Conservation (phyloP, 148 eudicot genomes). For the Vaccinium vitisidaea region DNA sequence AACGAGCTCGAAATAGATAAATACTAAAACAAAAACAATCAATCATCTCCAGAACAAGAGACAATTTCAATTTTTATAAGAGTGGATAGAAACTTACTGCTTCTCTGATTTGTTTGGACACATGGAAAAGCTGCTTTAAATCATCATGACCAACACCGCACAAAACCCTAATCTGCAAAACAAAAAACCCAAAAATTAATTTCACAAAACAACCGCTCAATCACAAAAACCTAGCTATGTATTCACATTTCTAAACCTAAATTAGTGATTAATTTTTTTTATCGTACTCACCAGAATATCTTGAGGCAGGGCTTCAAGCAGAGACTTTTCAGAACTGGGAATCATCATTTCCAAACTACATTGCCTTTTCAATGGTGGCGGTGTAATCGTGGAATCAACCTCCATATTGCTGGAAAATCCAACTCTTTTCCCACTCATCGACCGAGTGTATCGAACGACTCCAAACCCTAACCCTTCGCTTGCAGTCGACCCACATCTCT, state of each 20-base stretch:
- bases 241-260: neutral
- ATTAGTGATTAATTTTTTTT: neutral
- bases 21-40: neutral
- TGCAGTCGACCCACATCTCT: conserved; percentile 26
- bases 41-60: neutral
- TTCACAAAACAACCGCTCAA: neutral
- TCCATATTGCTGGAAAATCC: conserved; percentile 30
- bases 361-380: conserved; percentile 36
- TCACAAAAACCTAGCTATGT: neutral
- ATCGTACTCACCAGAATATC: conserved; percentile 57
- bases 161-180: conserved; percentile 59
- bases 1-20: too few relatives aligned
- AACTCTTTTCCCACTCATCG: conserved; percentile 67
- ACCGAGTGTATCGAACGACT: conserved; percentile 19
- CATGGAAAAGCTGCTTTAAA: conserved; percentile 60
- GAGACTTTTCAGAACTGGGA: conserved; percentile 23
- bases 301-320: conserved; percentile 67
- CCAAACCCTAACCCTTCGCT: conserved; percentile 34
- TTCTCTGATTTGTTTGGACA: conserved; percentile 57
- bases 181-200: neutral
- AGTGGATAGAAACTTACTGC: conserved; percentile 42
- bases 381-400: conserved; percentile 27
- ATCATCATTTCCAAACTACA: conserved; percentile 18
- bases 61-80: neutral
- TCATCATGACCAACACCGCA: conserved; percentile 84